Percentiles rank a stretch among this genome's conserved stretches.
phyloP scores from a whole-genome alignment of 768 basidiomycete species.

The Suillus tomentosus region DNA sequence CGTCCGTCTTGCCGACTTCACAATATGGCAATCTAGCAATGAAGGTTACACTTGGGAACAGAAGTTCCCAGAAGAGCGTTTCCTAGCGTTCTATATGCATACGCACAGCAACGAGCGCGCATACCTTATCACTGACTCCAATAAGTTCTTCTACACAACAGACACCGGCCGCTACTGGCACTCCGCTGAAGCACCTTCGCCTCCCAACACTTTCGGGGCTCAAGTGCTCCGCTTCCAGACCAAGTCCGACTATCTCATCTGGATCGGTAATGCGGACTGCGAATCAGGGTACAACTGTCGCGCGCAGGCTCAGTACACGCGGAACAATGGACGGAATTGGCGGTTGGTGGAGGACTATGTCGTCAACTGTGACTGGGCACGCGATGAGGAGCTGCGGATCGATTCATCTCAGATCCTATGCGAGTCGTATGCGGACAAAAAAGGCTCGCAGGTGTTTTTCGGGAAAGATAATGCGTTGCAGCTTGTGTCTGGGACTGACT shows the following conservation, averaged over 20 bases:
- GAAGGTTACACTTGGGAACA: conserved; percentile 93
- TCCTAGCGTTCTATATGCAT: conserved; percentile 90
- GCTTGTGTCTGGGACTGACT: conserved; percentile 75
- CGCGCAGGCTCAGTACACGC: conserved; percentile 72
- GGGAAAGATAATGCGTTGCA: conserved; percentile 60
- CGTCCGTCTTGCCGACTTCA: conserved; percentile 71
- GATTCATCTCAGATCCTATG: conserved; percentile 91
- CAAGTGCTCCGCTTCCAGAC: too few relatives aligned
- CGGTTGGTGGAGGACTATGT: conserved; percentile 79
- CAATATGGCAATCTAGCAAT: conserved; percentile 92
- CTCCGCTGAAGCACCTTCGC: too few relatives aligned
- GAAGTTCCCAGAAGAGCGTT: conserved; percentile 56
- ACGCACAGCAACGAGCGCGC: conserved; percentile 79
- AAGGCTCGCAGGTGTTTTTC: conserved; percentile 71
- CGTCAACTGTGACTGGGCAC: conserved; percentile 88
- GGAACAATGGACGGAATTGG: conserved; percentile 82
- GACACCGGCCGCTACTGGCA: too few relatives aligned
- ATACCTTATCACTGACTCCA: conserved; percentile 53
- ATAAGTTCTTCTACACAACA: neutral
- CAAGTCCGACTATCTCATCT: too few relatives aligned
- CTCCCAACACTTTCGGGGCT: too few relatives aligned
- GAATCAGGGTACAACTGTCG: conserved; percentile 28
- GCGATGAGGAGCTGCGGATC: conserved; percentile 73
- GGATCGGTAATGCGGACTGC: too few relatives aligned
- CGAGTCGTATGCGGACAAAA: conserved; percentile 83